These are phyloP conservation scores for Metschnikowia amazonensis DNA, from an alignment of 805 yeast species.

Conservation along the genomic window DNA sequence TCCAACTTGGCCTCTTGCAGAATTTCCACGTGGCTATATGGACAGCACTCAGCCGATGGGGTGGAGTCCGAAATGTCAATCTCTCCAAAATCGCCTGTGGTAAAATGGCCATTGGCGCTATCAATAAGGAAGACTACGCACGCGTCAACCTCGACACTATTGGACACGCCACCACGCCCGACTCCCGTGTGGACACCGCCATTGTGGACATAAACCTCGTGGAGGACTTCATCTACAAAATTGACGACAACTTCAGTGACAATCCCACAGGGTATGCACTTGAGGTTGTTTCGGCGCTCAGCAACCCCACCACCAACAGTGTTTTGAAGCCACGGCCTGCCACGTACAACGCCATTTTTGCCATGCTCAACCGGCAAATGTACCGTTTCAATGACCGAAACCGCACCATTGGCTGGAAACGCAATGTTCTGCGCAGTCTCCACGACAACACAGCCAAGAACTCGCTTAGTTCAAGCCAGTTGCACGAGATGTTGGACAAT, in stretches of 20 bases:
- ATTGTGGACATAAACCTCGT: slow-evolving; percentile 30
- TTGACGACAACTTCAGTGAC: slow-evolving; percentile 23
- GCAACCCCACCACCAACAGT: slow-evolving; percentile 15
- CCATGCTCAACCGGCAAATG: slow-evolving; percentile 27
- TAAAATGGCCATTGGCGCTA: slow-evolving; percentile 1
- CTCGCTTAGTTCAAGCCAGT: slow-evolving; percentile 25
- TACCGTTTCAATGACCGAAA: slow-evolving; percentile 29
- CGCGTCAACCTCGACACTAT: slow-evolving; percentile 2
- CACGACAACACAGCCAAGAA: slow-evolving; percentile 26
- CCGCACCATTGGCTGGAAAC: slow-evolving; percentile 18
- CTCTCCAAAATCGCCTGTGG: slow-evolving; percentile 3
- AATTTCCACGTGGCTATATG: slow-evolving; percentile 32
- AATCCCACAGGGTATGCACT: slow-evolving; percentile 22
- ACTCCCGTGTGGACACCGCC: neutral
- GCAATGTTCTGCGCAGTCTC: slow-evolving; percentile 12
- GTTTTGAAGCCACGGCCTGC: slow-evolving; percentile 24
- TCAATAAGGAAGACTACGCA: slow-evolving; percentile 5
- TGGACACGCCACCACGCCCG: neutral
- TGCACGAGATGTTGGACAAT: slow-evolving; percentile 20
- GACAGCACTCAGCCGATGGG: slow-evolving; percentile 34
- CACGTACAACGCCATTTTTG: slow-evolving; percentile 29
- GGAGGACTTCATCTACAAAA: slow-evolving; percentile 33
- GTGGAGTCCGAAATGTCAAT: slow-evolving; percentile 21
- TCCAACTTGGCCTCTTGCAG: slow-evolving; percentile 27
- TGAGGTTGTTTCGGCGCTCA: slow-evolving; percentile 26